Evolutionary conservation across 2,329 filamentous ascomycete genomes (phyloP).

Genomic region (Ascochyta fabae): DNA sequence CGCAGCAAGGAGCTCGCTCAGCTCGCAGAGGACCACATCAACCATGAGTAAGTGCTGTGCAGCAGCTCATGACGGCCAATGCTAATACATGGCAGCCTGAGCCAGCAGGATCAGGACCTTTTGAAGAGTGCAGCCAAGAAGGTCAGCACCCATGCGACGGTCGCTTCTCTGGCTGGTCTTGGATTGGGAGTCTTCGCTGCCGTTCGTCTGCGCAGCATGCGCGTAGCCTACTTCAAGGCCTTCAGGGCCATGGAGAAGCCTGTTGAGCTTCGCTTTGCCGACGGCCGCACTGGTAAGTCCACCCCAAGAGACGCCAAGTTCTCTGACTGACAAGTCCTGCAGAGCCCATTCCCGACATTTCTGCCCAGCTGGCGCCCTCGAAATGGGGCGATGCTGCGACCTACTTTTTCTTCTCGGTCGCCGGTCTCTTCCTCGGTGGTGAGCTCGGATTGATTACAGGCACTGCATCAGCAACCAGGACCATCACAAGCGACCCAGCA

Average conservation of each 20-base stretch:
- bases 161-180: slow-evolving; percentile 67
- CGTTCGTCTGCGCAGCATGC: slow-evolving; percentile 61
- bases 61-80: not conserved
- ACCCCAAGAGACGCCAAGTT: not conserved
- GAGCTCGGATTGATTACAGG: slow-evolving; percentile 68
- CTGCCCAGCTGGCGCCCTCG: slow-evolving; percentile 63
- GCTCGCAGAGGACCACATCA: slow-evolving; percentile 42
- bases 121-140: slow-evolving; percentile 63
- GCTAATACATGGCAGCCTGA: slow-evolving; percentile 45
- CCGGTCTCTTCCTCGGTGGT: slow-evolving; percentile 69
- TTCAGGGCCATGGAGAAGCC: slow-evolving; percentile 68
- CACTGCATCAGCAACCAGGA: slow-evolving; percentile 59
- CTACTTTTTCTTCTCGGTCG: slow-evolving; percentile 67
- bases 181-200: slow-evolving; percentile 63
- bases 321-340: not conserved
- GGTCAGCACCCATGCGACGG: slow-evolving; percentile 60
- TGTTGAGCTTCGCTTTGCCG: slow-evolving; percentile 66
- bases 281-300: slow-evolving; percentile 62
- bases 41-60: slow-evolving; percentile 39
- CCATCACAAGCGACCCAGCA: slow-evolving; percentile 62
- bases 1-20: slow-evolving; percentile 37
- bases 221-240: slow-evolving; percentile 65
- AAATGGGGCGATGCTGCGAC: slow-evolving; percentile 66
- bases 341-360: slow-evolving; percentile 69
- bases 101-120: slow-evolving; percentile 64